Conservation (phyloP, 805 yeast genomes). For the Priceomyces castillae region DNA sequence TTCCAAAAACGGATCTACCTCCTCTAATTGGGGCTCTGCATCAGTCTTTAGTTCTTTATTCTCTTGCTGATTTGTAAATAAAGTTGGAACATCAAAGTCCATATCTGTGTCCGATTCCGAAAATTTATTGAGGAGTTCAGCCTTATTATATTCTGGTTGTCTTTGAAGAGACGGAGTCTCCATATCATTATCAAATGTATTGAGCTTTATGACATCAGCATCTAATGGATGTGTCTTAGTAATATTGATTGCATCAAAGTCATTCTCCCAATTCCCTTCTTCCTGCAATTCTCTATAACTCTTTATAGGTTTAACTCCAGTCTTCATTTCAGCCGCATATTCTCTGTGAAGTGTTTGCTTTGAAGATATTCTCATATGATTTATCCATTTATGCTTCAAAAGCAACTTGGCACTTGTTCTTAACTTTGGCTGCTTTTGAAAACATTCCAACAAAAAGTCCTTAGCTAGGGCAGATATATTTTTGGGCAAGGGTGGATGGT, state of each 20-base stretch:
- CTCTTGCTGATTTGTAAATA: conserved; percentile 1
- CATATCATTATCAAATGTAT: conserved; percentile 9
- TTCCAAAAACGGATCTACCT: conserved; percentile 37
- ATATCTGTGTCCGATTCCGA: conserved; percentile 24
- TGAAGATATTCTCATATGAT: conserved; percentile 7
- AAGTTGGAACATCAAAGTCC: conserved; percentile 10
- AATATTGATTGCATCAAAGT: conserved; percentile 21
- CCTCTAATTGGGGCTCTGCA: conserved; percentile 16
- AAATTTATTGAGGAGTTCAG: conserved; percentile 30
- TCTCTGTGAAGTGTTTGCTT: neutral
- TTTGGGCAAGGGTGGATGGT: conserved; percentile 65
- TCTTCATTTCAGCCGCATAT: conserved; percentile 7
- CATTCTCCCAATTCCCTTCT: conserved; percentile 37
- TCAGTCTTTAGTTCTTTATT: neutral
- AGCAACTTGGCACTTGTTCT: conserved; percentile 57
- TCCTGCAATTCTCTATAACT: conserved; percentile 23
- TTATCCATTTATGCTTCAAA: conserved; percentile 62
- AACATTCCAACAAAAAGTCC: conserved; percentile 66
- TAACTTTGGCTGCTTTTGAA: conserved; percentile 63
- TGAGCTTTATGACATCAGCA: conserved; percentile 8
- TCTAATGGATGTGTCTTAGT: conserved; percentile 4
- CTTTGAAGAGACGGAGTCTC: neutral
- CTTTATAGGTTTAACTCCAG: conserved; percentile 19
- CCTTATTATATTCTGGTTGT: conserved; percentile 16
- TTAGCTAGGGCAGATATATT: conserved; percentile 40